Conservation (phyloP, 2,329 filamentous ascomycete species). For the Fusarium hostae region DNA sequence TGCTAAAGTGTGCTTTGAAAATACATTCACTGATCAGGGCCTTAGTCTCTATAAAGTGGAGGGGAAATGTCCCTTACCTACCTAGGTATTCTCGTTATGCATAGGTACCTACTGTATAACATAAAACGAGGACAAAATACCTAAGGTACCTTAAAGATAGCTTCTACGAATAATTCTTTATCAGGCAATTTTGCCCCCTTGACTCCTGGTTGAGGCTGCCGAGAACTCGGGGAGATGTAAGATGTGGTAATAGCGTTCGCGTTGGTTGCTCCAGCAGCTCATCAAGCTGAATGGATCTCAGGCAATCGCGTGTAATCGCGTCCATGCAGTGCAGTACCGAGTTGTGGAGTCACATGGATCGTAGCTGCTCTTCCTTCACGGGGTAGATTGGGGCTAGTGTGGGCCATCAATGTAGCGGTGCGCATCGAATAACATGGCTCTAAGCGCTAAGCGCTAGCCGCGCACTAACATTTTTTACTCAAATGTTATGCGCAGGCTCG, state of each 20-base stretch:
- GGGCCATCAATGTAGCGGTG: slow-evolving; percentile 25
- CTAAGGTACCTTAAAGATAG: too few species aligned
- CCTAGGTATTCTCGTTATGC: background rate
- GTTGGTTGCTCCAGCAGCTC: background rate
- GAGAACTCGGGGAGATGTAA: background rate
- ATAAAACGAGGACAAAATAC: background rate
- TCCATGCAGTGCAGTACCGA: background rate
- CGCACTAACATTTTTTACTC: slow-evolving; percentile 23
- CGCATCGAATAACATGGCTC: slow-evolving; percentile 16
- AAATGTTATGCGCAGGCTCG: slow-evolving; percentile 19
- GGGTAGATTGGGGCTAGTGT: background rate
- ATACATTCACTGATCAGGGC: too few species aligned
- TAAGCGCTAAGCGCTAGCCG: slow-evolving; percentile 36
- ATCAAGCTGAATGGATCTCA: background rate
- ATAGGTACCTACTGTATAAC: too few species aligned
- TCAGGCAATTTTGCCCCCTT: background rate
- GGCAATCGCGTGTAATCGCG: background rate
- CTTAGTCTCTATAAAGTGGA: background rate
- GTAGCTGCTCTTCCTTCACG: background rate
- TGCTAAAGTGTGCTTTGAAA: too few species aligned
- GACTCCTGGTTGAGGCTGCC: too few species aligned
- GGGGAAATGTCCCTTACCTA: background rate
- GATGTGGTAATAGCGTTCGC: background rate
- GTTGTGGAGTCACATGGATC: background rate
- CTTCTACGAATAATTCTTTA: background rate